Conservation (phyloP, 1,139 yeast genomes). For the Pneumocystis sp. region DNA sequence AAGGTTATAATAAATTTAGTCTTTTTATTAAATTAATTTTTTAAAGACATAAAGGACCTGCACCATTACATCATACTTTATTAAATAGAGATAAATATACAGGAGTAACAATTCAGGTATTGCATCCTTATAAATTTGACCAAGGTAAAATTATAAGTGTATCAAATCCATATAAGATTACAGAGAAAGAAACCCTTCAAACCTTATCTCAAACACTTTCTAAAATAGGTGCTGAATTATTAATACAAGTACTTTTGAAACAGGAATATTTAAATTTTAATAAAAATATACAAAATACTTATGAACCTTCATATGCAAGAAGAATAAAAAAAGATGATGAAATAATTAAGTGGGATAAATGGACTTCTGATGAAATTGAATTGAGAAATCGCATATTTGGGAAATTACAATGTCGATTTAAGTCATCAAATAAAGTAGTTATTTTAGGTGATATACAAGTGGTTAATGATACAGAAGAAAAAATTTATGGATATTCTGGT, state of each 20-base stretch:
- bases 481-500: background rate
- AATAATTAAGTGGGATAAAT: background rate
- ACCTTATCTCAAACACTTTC: slow-evolving; percentile 13
- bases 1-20: background rate
- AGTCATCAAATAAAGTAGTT: background rate
- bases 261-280: background rate
- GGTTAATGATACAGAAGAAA: background rate
- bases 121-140: slow-evolving; percentile 80
- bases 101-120: slow-evolving; percentile 79
- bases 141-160: slow-evolving; percentile 59
- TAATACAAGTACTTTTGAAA: slow-evolving; percentile 9
- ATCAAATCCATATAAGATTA: slow-evolving; percentile 24
- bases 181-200: slow-evolving; percentile 7
- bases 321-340: background rate
- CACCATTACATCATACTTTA: slow-evolving; percentile 75
- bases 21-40: background rate
- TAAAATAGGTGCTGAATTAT: slow-evolving; percentile 13
- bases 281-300: background rate
- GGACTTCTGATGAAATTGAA: slow-evolving; percentile 1
- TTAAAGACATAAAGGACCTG: slow-evolving; percentile 57
- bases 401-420: background rate
- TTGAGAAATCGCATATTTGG: background rate
- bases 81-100: slow-evolving; percentile 47
- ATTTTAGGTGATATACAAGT: background rate
- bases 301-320: background rate